phyloP scores from a whole-genome alignment of 176 grass and related monocot genomes.

The Carex littledalei region DNA sequence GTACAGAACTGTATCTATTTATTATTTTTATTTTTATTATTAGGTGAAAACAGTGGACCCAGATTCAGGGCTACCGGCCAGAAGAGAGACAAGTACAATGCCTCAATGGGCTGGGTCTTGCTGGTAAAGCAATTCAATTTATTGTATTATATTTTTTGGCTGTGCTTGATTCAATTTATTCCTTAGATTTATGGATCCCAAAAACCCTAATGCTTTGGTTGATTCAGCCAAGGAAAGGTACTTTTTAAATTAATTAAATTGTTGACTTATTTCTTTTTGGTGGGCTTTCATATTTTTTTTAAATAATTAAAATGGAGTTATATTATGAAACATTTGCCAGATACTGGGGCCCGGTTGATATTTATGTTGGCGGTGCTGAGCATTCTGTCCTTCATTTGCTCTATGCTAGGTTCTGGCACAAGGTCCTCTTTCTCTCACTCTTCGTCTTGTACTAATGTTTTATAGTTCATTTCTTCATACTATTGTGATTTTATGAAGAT shows the following conservation, averaged over 20 bases:
- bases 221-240: constrained; percentile 93
- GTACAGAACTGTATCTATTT: neutral
- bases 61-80: constrained; percentile 56
- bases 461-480: neutral
- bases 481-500: neutral
- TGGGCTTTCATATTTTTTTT: too few relatives aligned
- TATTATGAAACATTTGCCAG: constrained; percentile 30
- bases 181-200: constrained; percentile 92
- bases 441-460: neutral
- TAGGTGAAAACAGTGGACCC: constrained; percentile 67
- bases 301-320: neutral
- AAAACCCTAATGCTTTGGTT: constrained; percentile 73
- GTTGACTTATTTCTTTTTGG: constrained; percentile 7
- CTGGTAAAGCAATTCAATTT: constrained; percentile 57
- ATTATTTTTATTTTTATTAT: constrained; percentile 21
- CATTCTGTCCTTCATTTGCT: constrained; percentile 99
- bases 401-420: constrained; percentile 99
- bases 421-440: constrained; percentile 35
- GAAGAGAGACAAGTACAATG: constrained; percentile 97
- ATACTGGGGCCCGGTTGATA: constrained; percentile 94
- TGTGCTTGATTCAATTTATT: constrained; percentile 2
- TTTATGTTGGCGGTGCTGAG: constrained; percentile 96
- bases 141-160: neutral
- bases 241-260: constrained; percentile 9
- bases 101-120: constrained; percentile 98